Percentiles rank a stretch among this genome's conserved stretches.
Evolutionary conservation across 2,329 filamentous ascomycete species (phyloP).

Genomic region (Colletotrichum eremochloae): DNA sequence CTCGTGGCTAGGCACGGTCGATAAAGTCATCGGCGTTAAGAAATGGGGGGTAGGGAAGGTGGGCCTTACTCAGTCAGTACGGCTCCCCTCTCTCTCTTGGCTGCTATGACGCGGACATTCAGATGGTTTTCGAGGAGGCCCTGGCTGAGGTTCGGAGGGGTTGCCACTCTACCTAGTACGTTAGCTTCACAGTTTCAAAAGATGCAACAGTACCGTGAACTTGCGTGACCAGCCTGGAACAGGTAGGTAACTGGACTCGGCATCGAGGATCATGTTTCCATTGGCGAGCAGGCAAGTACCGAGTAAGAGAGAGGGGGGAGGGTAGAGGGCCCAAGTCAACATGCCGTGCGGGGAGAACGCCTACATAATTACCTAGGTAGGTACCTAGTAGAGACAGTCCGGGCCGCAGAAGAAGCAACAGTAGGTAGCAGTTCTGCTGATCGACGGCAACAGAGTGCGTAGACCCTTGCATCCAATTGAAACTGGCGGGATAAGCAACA

Average conservation of each 20-base stretch:
- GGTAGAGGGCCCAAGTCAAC: constrained; percentile 1
- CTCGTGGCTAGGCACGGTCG: neutral
- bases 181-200: constrained; percentile 34
- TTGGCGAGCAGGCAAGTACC: neutral
- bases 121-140: neutral
- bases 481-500: constrained; percentile 32
- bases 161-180: constrained; percentile 11
- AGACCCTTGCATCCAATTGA: constrained; percentile 24
- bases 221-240: constrained; percentile 39
- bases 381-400: neutral
- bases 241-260: neutral
- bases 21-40: constrained; percentile 1
- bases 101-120: constrained; percentile 38
- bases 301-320: neutral
- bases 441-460: neutral
- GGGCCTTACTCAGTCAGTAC: neutral
- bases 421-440: neutral
- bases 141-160: constrained; percentile 12
- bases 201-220: constrained; percentile 38
- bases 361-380: neutral
- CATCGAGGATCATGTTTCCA: neutral
- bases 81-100: neutral
- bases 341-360: constrained; percentile 37
- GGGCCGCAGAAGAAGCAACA: neutral
- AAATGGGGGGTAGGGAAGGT: neutral